These are phyloP conservation scores for Litchi chinensis DNA, from an alignment of 345 rosid species.

Conservation along the genomic window DNA sequence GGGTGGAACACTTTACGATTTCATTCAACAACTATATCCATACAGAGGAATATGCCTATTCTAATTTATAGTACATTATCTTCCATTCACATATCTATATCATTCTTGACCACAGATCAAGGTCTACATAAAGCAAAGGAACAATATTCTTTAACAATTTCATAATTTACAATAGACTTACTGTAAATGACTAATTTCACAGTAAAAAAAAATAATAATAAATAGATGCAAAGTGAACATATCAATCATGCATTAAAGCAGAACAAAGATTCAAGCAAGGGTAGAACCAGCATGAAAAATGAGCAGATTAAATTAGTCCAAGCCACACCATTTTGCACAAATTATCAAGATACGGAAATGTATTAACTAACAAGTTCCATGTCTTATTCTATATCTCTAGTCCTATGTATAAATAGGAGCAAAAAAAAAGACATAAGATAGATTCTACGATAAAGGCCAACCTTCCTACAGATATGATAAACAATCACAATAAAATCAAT, in stretches of 20 bases:
- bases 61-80: neutral
- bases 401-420: neutral
- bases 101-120: neutral
- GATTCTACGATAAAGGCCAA: neutral
- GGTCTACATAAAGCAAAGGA: neutral
- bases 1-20: neutral
- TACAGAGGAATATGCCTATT: neutral
- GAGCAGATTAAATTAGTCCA: conserved; percentile 3
- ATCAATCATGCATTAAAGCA: neutral
- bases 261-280: neutral
- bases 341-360: neutral
- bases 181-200: neutral
- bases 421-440: neutral
- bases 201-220: neutral
- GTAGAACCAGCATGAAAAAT: neutral
- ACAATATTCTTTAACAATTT: neutral
- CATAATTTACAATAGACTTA: neutral
- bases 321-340: neutral
- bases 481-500: neutral
- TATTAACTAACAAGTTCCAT: neutral
- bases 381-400: neutral
- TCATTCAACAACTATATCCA: neutral
- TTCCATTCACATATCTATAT: neutral
- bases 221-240: neutral
- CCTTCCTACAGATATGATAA: neutral